These are phyloP conservation scores for Rhodotorula sp. DNA, from an alignment of 1,284 basidiomycete species.

Conservation along the genomic window DNA sequence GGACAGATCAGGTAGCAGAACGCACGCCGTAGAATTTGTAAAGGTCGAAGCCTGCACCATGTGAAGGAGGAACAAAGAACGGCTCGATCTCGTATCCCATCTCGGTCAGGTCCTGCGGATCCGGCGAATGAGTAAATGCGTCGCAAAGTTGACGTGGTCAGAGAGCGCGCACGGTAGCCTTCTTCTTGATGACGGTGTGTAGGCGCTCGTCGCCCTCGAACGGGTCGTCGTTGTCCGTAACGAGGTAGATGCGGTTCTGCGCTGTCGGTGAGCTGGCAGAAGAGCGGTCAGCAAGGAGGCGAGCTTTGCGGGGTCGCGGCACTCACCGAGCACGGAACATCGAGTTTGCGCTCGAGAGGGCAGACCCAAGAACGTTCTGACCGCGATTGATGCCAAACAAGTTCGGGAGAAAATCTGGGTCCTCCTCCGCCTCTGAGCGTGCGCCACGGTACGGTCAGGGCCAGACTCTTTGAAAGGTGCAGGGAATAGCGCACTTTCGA, in stretches of 20 bases:
- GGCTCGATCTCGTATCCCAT: slow-evolving; percentile 82
- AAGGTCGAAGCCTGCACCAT: slow-evolving; percentile 69
- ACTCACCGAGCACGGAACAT: slow-evolving; percentile 78
- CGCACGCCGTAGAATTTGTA: slow-evolving; percentile 81
- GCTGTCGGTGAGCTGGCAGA: slow-evolving; percentile 64
- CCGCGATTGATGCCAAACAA: slow-evolving; percentile 56
- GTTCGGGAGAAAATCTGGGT: slow-evolving; percentile 46
- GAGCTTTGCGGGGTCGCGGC: not conserved
- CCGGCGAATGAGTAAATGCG: no score
- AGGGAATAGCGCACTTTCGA: slow-evolving; percentile 61
- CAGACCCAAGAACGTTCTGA: slow-evolving; percentile 56
- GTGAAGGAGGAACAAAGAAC: slow-evolving; percentile 73
- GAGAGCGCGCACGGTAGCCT: not conserved
- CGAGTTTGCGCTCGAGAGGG: slow-evolving; percentile 83
- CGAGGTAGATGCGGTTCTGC: slow-evolving; percentile 85
- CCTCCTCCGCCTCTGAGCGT: slow-evolving; percentile 44
- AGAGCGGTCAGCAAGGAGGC: not conserved
- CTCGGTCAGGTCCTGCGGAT: slow-evolving; percentile 71
- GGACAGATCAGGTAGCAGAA: no score
- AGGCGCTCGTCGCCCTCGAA: slow-evolving; percentile 25
- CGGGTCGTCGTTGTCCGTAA: slow-evolving; percentile 85
- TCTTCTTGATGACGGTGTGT: slow-evolving; percentile 10
- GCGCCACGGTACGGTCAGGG: not conserved
- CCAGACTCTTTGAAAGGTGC: not conserved
- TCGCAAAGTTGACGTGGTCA: not conserved